Base-by-base conservation (phyloP, 2,329 filamentous ascomycete genomes). In the Sporothrix luriei region DNA sequence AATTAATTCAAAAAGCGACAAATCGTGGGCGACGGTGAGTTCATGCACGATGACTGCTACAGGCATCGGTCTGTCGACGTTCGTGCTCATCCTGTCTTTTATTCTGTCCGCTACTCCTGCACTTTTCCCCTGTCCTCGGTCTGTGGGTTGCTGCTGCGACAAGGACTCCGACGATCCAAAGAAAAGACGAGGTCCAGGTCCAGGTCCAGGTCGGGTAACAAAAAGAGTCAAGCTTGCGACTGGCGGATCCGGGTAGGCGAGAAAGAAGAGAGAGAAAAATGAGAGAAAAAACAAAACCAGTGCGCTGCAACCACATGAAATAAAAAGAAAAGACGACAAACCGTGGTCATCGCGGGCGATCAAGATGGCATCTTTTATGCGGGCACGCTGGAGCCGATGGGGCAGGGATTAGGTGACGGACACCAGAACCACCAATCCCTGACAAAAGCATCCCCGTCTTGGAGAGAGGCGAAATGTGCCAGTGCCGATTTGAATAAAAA, bases 311-410 rank as follows among this genome's bases (percentile, higher is more conserved):
- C n/a, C 33, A 33, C 33, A 54, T 21, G 49, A 48, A 24, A 7
- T 26, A 29, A 7, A 43, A 29, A 4, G 6, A 24, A 38, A 16
- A 24, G 33, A 19, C 1, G 10, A 26, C 51, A 26, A 67, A 67
- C 49, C 48, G 38, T 57, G 65, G 48, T 57, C 33, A 48, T 57
- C 65, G 33, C 33, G 33, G 65, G 38, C 65, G 65, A 67, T 67
- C 51, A 67, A 67, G 65, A 67, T 55, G 29, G 51, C 14, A 55
- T 67, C 51, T 16, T n/a, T 67, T 10, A 67, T 67, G 65, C 65
- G 64, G 64, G 24, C 48, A 10, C n/a, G 29, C 29, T 33, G 46
- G 64, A 54, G 48, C 64, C 64, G 64, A 66, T 54, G 24, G 48
- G 48, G n/a, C 48, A 48, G 24, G 61, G 40, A 46, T 49, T 33